Base-by-base conservation (phyloP, 225 moss, liverwort and hornwort species). In the Sphagnum contortum region DNA sequence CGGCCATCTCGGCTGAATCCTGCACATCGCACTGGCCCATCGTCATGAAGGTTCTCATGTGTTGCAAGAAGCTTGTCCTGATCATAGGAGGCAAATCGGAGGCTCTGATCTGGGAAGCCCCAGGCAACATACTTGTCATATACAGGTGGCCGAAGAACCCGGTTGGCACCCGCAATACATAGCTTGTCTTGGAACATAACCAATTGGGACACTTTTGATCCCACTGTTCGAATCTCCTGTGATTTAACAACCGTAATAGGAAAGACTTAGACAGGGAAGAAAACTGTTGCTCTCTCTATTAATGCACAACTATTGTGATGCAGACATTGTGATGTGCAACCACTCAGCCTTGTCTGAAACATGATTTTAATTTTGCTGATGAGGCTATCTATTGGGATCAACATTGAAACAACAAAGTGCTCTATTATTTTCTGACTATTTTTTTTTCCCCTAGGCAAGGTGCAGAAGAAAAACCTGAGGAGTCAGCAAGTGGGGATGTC, bases 1-100 rank as follows among this genome's bases (percentile, higher is more conserved):
- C 86, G 93, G 58, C 93, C 98, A 81, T 98, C 98, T 70, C 87
- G 80, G 66, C 98, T 91, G 73, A 98, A 87, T 67, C 91, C 93
- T 66, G 93, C 98, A 78, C 93, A 93, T 14, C 73, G 81, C 47
- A 98, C 83, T 61, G 91, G 85, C 55, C 91, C 93, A 68, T 79
- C 88, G 67, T 91, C 91, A 69, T 98, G 98, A 46, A 93, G 98
- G 50, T 83, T 90, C 70, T 98, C 98, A 72, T 98, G 93, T 54
- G 83, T 88, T 59, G 89, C 89, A n/a, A 98, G 77, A 68, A 93
- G 76, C 64, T 78, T 91, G 73, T 98, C 98, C 81, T 98, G 98
- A 75, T 98, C 98, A 71, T 88, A 87, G 5, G 91, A 87, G 48
- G 93, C 70, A 63, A 93, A 91, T 55, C 98, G 89, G 55, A 98